A percentile compares a stretch with the other conserved stretches of the same genome.
phyloP scores from a whole-genome alignment of 768 basidiomycete species.

The Agrocybe praecox region DNA sequence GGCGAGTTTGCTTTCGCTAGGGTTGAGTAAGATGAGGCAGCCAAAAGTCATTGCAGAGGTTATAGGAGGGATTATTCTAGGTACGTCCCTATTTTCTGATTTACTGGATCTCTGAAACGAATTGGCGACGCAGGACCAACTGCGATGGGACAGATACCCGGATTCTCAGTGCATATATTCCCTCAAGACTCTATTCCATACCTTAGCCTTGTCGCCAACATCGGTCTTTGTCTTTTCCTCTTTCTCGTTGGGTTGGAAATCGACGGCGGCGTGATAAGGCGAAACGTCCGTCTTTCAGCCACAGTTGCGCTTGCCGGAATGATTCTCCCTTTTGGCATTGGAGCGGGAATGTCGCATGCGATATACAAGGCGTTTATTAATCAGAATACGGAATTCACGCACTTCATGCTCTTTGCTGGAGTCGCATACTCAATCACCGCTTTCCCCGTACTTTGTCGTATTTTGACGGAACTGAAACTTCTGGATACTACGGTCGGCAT shows the following conservation, averaged over 20 bases:
- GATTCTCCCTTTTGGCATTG: constrained; percentile 85
- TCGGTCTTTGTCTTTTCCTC: constrained; percentile 86
- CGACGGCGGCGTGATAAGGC: constrained; percentile 75
- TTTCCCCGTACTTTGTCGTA: constrained; percentile 84
- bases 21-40: constrained; percentile 74
- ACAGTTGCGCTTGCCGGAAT: constrained; percentile 84
- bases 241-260: constrained; percentile 95
- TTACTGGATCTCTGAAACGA: neutral
- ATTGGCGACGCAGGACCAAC: constrained; percentile 43
- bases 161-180: constrained; percentile 87
- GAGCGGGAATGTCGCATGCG: constrained; percentile 62
- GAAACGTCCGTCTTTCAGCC: constrained; percentile 68
- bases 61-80: constrained; percentile 88
- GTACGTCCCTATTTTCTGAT: constrained; percentile 30
- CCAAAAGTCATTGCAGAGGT: constrained; percentile 87
- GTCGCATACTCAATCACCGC: constrained; percentile 91
- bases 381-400: constrained; percentile 66
- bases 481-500: constrained; percentile 92
- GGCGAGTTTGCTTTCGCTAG: constrained; percentile 67
- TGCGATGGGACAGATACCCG: constrained; percentile 76
- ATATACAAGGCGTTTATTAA: constrained; percentile 80
- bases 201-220: constrained; percentile 85
- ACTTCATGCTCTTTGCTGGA: constrained; percentile 94
- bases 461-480: constrained; percentile 89
- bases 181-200: constrained; percentile 71